A percentile compares a stretch with the other conserved stretches of the same genome.
phyloP scores from a whole-genome alignment of 352 stramenopile genomes.

The Peronospora tabacina region DNA sequence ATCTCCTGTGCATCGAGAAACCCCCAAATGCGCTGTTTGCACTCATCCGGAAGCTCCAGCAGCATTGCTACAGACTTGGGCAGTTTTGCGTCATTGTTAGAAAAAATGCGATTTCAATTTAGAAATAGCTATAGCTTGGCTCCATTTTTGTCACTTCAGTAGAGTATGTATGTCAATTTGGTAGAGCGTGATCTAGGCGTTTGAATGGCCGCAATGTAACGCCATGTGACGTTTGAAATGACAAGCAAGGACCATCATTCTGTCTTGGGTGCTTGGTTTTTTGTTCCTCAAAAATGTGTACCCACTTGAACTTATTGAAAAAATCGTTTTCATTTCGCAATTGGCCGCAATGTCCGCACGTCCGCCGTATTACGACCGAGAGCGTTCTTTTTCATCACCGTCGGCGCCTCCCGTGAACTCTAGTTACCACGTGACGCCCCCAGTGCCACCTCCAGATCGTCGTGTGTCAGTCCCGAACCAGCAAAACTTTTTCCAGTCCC shows the following conservation, averaged over 20 bases:
- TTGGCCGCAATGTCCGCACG: constrained; percentile 21
- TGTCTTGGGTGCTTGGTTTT: constrained; percentile 6
- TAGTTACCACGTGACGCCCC: constrained; percentile 21
- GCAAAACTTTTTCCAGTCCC: constrained; percentile 12
- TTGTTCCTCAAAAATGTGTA: neutral
- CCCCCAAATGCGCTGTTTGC: constrained; percentile 52
- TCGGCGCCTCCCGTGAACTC: constrained; percentile 29
- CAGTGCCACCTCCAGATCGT: constrained; percentile 15
- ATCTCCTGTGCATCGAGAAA: constrained; percentile 44
- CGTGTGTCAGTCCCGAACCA: constrained; percentile 22
- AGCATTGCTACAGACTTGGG: constrained; percentile 22
- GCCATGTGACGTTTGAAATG: no score
- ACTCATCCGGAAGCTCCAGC: constrained; percentile 45
- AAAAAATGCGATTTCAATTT: no score
- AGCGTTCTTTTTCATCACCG: constrained; percentile 29
- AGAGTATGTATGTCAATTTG: no score
- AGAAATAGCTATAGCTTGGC: no score
- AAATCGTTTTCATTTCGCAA: constrained; percentile 13
- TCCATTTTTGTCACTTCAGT: no score
- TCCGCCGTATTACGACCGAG: constrained; percentile 10
- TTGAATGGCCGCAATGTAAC: no score
- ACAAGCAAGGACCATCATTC: constrained; percentile 4
- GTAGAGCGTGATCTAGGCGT: no score
- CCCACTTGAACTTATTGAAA: neutral
- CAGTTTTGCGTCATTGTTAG: no score